Evolutionary conservation across 2,329 filamentous ascomycete genomes (phyloP), one percentile per base, ranked within the genome.

Genomic region (Hymenoscyphus infarciens): DNA sequence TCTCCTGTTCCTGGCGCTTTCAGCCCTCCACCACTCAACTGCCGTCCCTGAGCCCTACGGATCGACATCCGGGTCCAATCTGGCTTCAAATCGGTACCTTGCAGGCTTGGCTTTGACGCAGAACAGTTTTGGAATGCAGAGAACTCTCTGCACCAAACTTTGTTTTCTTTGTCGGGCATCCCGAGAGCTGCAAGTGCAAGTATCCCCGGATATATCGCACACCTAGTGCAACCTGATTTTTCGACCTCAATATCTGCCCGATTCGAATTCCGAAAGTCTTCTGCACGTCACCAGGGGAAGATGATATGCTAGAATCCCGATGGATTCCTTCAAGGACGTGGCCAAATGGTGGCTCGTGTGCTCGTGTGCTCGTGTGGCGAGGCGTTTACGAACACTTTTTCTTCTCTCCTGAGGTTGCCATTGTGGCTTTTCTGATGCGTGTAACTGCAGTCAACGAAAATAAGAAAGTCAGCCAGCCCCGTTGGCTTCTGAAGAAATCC

Each of bases 1-100:
- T 56, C 54, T 56, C 54, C 38, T 27, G 54, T 56, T 56, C 53
- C 53, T 56, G 53, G n/a, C 55, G 22, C 33, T 57, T 39, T 33
- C 15, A 33, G 25, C 54, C 54, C 54, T 56, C 52, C 6, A n/a
- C 54, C 54, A 56, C 29, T 35, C 54, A 38, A 56, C 54, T 56
- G 54, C 54, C 54, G 54, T 33, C 10, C n/a, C 33, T 38, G 54
- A 56, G 54, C 54, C 54, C 54, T 56, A 56, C 54, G 29, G 13
- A 56, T 33, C 31, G 19, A 29, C 52, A 54, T 38, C 35, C 39
- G 39, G n/a, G 7, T n/a, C 39, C 39, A 19, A 45, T 22, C 35
- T 38, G 35, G 35, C 35, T 3, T 38, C 35, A 38, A 33, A 38
- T 38, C 35, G 13, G 35, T 45, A 22, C 39, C 39, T 45, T 45